phyloP scores from a whole-genome alignment of 306 rosid species.

The Quercus alba region DNA sequence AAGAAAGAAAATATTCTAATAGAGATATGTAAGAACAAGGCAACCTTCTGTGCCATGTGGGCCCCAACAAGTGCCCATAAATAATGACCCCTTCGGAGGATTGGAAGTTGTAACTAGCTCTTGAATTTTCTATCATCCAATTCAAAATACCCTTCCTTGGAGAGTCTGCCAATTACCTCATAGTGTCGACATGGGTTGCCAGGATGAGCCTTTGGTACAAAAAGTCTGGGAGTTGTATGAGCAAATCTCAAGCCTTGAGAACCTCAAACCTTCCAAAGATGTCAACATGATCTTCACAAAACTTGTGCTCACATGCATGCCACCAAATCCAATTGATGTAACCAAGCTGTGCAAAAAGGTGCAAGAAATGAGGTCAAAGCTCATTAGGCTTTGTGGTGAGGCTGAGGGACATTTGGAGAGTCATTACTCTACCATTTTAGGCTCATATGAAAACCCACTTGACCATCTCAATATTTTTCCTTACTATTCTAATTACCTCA shows the following conservation, averaged over 20 bases:
- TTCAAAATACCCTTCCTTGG: not conserved
- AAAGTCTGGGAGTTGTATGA: conserved; percentile 45
- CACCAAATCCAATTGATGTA: conserved; percentile 64
- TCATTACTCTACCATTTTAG: conserved; percentile 61
- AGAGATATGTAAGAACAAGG: not conserved
- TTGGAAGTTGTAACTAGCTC: not conserved
- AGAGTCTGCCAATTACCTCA: conserved; percentile 5
- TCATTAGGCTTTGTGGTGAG: conserved; percentile 60
- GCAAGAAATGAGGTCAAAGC: conserved; percentile 55
- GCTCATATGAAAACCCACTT: conserved; percentile 48
- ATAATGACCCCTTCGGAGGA: not conserved
- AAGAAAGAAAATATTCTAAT: not conserved
- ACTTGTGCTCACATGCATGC: conserved; percentile 76
- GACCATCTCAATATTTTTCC: conserved; percentile 64
- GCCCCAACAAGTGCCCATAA: conserved; percentile 8
- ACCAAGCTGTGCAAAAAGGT: conserved; percentile 34
- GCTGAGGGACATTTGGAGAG: conserved; percentile 74
- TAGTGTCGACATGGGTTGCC: conserved; percentile 75
- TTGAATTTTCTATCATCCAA: not conserved
- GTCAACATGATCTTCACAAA: conserved; percentile 84
- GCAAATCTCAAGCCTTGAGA: conserved; percentile 57
- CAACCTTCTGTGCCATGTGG: not conserved
- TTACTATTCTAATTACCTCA: conserved; percentile 73
- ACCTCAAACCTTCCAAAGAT: conserved; percentile 72
- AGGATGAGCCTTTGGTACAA: conserved; percentile 52